Conservation (phyloP, 768 basidiomycete species). For the Ephemerocybe angulata region DNA sequence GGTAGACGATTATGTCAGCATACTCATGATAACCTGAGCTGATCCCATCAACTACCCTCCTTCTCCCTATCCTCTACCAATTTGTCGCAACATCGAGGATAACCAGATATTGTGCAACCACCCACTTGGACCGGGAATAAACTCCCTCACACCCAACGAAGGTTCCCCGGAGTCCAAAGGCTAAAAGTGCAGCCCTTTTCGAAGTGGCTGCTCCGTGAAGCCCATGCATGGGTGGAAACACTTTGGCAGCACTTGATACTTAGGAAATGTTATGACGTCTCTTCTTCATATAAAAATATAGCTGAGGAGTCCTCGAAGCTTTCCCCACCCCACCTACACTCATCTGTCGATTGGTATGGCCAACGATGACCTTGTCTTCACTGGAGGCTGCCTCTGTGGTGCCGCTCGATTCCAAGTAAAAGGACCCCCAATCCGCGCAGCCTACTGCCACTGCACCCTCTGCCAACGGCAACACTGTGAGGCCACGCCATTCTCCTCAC, state of each 20-base stretch:
- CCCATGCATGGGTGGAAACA: no score
- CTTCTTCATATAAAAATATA: no score
- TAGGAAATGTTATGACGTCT: no score
- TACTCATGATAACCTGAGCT: not conserved
- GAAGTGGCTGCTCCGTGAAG: no score
- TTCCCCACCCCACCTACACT: not conserved
- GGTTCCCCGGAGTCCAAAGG: no score
- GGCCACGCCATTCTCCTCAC: no score
- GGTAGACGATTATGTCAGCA: conserved; percentile 39
- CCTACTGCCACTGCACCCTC: conserved; percentile 68
- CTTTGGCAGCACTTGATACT: no score
- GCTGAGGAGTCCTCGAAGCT: no score
- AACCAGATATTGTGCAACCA: no score
- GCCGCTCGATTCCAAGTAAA: conserved; percentile 43
- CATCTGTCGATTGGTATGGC: not conserved
- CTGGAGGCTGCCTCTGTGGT: conserved; percentile 61
- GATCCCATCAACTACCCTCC: no score
- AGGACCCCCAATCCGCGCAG: conserved; percentile 49
- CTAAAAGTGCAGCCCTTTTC: no score
- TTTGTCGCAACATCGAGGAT: no score
- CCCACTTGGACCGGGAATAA: not conserved
- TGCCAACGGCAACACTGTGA: conserved; percentile 60
- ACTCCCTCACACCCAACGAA: not conserved
- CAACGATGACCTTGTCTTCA: not conserved
- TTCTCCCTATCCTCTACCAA: not conserved